phyloP scores from a whole-genome alignment of 106 monocot genomes.

The Agapanthus africanus region DNA sequence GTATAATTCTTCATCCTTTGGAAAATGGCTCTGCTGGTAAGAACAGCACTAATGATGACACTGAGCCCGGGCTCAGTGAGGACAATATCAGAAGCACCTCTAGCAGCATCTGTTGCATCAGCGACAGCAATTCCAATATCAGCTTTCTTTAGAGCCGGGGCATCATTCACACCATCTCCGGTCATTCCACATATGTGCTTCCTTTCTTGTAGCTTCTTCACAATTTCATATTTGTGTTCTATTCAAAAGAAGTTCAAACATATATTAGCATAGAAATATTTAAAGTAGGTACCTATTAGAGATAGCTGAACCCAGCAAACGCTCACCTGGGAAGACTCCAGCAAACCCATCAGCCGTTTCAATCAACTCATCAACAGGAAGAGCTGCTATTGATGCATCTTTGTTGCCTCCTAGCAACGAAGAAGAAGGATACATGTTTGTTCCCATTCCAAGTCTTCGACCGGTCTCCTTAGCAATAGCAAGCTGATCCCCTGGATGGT shows the following conservation, averaged over 20 bases:
- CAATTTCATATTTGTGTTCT: slow-evolving; percentile 21
- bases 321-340: slow-evolving; percentile 38
- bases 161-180: slow-evolving; percentile 19
- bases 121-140: slow-evolving; percentile 9
- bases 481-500: slow-evolving; percentile 56
- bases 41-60: too few relatives aligned
- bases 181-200: slow-evolving; percentile 21
- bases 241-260: not conserved
- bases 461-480: slow-evolving; percentile 54
- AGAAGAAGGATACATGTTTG: slow-evolving; percentile 58
- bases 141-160: slow-evolving; percentile 20
- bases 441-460: slow-evolving; percentile 52
- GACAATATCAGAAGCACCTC: slow-evolving; percentile 20
- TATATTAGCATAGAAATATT: not conserved
- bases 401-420: slow-evolving; percentile 38
- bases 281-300: not conserved
- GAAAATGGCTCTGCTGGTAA: too few relatives aligned
- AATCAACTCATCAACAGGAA: slow-evolving; percentile 22
- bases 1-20: too few relatives aligned
- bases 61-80: slow-evolving; percentile 21
- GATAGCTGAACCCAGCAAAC: not conserved
- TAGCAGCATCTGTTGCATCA: slow-evolving; percentile 15
- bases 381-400: slow-evolving; percentile 3
- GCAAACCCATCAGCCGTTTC: slow-evolving; percentile 62
- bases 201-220: slow-evolving; percentile 10